A percentile compares a stretch with the other conserved stretches of the same genome.
Evolutionary conservation across 2,329 filamentous ascomycete genomes (phyloP).

Genomic region (Chaetomiaceae sp.): DNA sequence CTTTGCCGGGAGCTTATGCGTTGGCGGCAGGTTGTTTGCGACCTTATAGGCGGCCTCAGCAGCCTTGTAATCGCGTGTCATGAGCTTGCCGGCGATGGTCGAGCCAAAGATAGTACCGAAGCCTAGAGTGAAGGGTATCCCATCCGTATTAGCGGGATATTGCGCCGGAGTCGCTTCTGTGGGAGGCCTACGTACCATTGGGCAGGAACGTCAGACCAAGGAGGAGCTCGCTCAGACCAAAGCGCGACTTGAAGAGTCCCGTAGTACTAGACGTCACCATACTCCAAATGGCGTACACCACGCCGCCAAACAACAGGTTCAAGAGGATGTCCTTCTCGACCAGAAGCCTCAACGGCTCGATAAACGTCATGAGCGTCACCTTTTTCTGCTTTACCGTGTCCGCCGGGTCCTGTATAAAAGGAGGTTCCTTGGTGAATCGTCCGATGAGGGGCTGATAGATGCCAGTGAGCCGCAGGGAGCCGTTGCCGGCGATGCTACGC

Average conservation of each 20-base stretch:
- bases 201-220: slow-evolving; percentile 1
- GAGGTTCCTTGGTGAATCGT: not conserved
- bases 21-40: not conserved
- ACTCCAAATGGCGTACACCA: slow-evolving; percentile 2
- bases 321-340: not conserved
- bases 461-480: slow-evolving; percentile 1
- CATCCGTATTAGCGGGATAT: not conserved
- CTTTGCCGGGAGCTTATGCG: not conserved
- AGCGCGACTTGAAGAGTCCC: slow-evolving; percentile 1
- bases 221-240: not conserved
- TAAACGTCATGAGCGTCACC: not conserved
- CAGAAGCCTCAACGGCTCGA: not conserved
- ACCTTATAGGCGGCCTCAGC: not conserved
- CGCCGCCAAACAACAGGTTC: slow-evolving; percentile 1
- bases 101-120: not conserved
- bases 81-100: slow-evolving; percentile 3
- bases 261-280: slow-evolving; percentile 1
- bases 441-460: not conserved
- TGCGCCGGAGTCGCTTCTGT: not conserved
- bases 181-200: slow-evolving; percentile 1
- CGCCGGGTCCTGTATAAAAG: not conserved
- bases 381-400: not conserved
- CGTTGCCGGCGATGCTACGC: slow-evolving; percentile 2
- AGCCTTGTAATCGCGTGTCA: slow-evolving; percentile 2
- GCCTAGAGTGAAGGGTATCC: not conserved